Evolutionary conservation across 495 filamentous ascomycete species (phyloP), one percentile per base, ranked within the genome.

Genomic region (Daldinia loculata): DNA sequence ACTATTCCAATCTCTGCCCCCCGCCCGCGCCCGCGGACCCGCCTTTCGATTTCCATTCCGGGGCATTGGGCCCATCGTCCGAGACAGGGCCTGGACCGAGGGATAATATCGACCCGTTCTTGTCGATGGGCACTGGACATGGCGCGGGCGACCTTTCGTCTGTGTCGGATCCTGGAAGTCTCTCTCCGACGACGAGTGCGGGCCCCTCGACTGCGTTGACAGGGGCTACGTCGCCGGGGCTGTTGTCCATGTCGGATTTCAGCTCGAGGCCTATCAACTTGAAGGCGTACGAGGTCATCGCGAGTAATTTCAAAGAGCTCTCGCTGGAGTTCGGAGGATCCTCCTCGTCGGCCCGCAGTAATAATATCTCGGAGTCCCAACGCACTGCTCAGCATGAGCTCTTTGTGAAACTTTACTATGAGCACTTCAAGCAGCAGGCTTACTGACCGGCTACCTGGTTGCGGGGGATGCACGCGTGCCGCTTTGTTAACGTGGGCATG

Each of bases 341-440:
- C 3, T 52, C 48, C 15, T n/a, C 41, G 24, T 3, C 45, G 22
- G 48, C 64, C 3, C 14, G 50, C 19, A 62, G 52, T 36, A 38
- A 67, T 26, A 55, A 70, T 48, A 64, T 61, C 34, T 63, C 61
- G 24, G 69, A 57, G 69, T 55, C 52, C 19, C 61, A 71, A 63
- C 50, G 75, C 32, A 75, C 69, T 5, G 66, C 58, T 12, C 67
- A 73, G 63, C 69, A 73, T 8, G 69, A 75, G 51, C 52, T 73
- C 22, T 53, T 69, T 6, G 60, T 72, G 2, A 73, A 67, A 36
- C 29, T 69, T 1, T 71, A 71, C 30, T 71, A 66, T n/a, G 69
- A 71, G 50, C 50, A 73, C 34, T 71, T 73, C 30, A 69, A 61
- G 60, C 60, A 41, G 29, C 34, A 66, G 38, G 65, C 59, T 51